A percentile compares a stretch with the other conserved stretches of the same genome.
Evolutionary conservation across 2,329 filamentous ascomycete genomes (phyloP).

Genomic region (Pseudogymnoascus sp.): DNA sequence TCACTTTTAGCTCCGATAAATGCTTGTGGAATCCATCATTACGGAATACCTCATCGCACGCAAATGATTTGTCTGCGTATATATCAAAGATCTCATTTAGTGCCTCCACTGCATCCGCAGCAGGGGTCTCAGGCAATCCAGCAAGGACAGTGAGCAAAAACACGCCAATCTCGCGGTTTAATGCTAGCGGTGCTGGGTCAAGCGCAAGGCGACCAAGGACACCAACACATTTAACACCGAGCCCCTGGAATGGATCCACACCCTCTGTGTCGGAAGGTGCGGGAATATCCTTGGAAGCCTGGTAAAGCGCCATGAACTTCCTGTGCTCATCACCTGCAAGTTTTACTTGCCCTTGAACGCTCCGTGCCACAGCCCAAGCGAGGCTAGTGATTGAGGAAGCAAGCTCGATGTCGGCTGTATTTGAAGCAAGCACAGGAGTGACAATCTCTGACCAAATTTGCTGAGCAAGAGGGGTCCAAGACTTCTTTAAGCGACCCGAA

Average conservation of each 20-base stretch:
- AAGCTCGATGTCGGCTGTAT: conserved; percentile 52
- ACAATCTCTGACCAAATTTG: conserved; percentile 51
- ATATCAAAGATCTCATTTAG: conserved; percentile 60
- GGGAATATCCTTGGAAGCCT: conserved; percentile 41
- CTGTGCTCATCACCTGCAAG: conserved; percentile 46
- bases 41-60: conserved; percentile 59
- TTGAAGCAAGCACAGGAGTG: conserved; percentile 47
- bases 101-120: conserved; percentile 54
- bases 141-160: conserved; percentile 52
- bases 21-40: conserved; percentile 50
- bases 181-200: conserved; percentile 41
- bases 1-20: conserved; percentile 46
- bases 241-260: conserved; percentile 48
- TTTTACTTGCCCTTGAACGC: conserved; percentile 41
- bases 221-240: conserved; percentile 59
- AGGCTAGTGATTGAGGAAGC: conserved; percentile 57
- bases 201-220: conserved; percentile 56
- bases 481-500: conserved; percentile 39
- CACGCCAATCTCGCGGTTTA: conserved; percentile 55
- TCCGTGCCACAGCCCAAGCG: conserved; percentile 56
- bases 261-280: conserved; percentile 21
- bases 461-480: conserved; percentile 46
- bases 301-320: conserved; percentile 58
- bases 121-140: conserved; percentile 41
- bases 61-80: conserved; percentile 51